Evolutionary conservation across 768 basidiomycete genomes (phyloP), one percentile per base, ranked within the genome.

Genomic region (Boletus bicolor): DNA sequence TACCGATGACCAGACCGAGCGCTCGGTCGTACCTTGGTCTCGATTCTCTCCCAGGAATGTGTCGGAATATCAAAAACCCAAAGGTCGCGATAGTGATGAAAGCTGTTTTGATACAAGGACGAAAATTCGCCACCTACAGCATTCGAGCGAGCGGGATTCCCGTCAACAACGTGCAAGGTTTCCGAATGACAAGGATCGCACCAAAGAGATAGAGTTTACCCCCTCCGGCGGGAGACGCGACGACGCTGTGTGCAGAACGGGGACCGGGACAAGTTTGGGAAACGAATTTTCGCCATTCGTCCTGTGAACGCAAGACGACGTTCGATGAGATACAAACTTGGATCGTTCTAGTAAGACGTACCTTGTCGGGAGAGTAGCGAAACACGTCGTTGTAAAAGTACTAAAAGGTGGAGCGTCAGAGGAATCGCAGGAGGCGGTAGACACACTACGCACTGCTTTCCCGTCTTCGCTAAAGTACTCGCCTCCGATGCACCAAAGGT

Each of bases 351-450:
- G 28, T 28, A 34, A 39, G 36, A 57, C 70, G 15, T 35, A 82
- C 84, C 76, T 92, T 92, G 37, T 91, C 90, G 0, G 92, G 89
- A 1, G 86, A 80, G 70, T 95, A 95, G 21, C 93, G 79, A 69
- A 87, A 94, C 0, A 92, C 84, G 62, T 94, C 93, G 61, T 87
- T 89, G 72, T 93, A 93, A 71, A 93, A 91, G 67, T 91, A 82
- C 88, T 91, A 48, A 4, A 21, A 10, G 21, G 2, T 26, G 5
- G 17, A n/a, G 2, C 11, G 38, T 59, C 5, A 55, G 47, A 32
- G 10, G 21, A 11, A 42, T 32, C 15, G 4, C 11, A 28, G 3
- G 15, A 10, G 7, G 24, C 0, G n/a, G 1, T 12, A 28, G n/a
- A 42, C 0, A 12, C 1, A 3, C 14, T 41, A 67, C 80, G 44